These are phyloP conservation scores for Saturnispora zaruensis DNA, from an alignment of 805 yeast species.

Conservation along the genomic window DNA sequence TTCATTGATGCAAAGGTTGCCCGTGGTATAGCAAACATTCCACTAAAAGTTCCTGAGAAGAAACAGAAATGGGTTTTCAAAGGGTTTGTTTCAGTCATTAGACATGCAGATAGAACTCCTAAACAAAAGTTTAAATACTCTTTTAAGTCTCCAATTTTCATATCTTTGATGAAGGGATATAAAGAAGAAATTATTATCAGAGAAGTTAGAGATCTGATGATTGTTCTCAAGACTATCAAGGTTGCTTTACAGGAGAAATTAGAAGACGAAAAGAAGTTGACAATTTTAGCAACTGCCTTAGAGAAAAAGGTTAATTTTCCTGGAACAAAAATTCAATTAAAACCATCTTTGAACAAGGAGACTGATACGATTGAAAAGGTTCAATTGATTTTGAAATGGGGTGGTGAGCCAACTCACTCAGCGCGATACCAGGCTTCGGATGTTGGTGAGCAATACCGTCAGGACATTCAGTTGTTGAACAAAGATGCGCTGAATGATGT, in stretches of 20 bases:
- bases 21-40: conserved; percentile 33
- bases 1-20: conserved; percentile 55
- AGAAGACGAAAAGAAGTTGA: conserved; percentile 74
- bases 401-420: conserved; percentile 98
- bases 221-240: conserved; percentile 76
- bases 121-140: conserved; percentile 96
- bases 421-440: conserved; percentile 92
- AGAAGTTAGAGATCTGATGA: conserved; percentile 74
- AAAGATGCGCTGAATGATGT: conserved; percentile 79
- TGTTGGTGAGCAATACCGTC: conserved; percentile 92
- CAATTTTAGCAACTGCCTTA: conserved; percentile 70
- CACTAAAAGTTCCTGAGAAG: conserved; percentile 41
- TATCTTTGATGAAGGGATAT: conserved; percentile 84
- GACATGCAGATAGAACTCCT: conserved; percentile 98
- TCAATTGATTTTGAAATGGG: conserved; percentile 95
- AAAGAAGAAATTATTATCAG: conserved; percentile 93
- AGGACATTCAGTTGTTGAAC: conserved; percentile 79
- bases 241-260: conserved; percentile 70
- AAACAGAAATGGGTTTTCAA: conserved; percentile 94
- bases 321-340: conserved; percentile 92
- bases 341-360: conserved; percentile 67
- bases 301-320: conserved; percentile 86
- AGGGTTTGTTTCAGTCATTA: conserved; percentile 80
- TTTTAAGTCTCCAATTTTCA: conserved; percentile 78
- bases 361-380: conserved; percentile 76